Percentiles rank a stretch among this genome's conserved stretches.
These are phyloP conservation scores for Catunica adiposa DNA, from an alignment of 2,329 filamentous ascomycete genomes.

Conservation along the genomic window DNA sequence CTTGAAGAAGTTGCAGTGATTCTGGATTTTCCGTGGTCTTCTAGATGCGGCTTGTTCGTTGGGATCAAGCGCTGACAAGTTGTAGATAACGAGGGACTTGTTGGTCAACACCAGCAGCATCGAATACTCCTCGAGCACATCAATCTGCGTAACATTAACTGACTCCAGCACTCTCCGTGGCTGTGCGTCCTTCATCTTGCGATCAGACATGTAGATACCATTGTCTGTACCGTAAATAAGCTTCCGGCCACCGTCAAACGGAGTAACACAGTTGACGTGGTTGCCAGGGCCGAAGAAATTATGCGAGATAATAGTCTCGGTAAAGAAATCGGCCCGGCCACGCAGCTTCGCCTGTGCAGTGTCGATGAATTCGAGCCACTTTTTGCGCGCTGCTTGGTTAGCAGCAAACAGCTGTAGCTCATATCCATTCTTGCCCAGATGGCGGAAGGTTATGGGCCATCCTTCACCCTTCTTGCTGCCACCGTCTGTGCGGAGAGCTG, in stretches of 20 bases:
- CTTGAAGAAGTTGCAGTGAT: conserved; percentile 97
- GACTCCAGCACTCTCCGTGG: conserved; percentile 76
- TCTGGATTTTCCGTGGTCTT: conserved; percentile 87
- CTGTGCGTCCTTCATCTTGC: conserved; percentile 67
- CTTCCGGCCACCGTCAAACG: conserved; percentile 88
- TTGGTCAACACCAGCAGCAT: conserved; percentile 82
- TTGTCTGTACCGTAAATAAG: conserved; percentile 87
- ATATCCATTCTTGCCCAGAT: conserved; percentile 90
- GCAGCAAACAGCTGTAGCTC: conserved; percentile 78
- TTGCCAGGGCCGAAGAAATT: conserved; percentile 50
- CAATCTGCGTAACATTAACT: conserved; percentile 80
- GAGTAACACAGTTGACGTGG: conserved; percentile 85
- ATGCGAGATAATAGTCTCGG: conserved; percentile 44
- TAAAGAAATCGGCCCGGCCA: conserved; percentile 83
- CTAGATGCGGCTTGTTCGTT: conserved; percentile 68
- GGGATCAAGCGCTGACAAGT: conserved; percentile 69
- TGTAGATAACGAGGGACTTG: conserved; percentile 82
- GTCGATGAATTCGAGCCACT: conserved; percentile 95
- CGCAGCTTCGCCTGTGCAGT: conserved; percentile 74
- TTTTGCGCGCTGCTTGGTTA: conserved; percentile 72
- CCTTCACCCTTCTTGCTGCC: conserved; percentile 49
- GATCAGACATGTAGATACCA: conserved; percentile 82
- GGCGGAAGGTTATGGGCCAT: conserved; percentile 89
- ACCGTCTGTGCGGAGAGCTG: conserved; percentile 31
- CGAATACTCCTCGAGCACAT: conserved; percentile 89